Conservation (phyloP, 257 asterid species). For the Ajuga chamaepitys region DNA sequence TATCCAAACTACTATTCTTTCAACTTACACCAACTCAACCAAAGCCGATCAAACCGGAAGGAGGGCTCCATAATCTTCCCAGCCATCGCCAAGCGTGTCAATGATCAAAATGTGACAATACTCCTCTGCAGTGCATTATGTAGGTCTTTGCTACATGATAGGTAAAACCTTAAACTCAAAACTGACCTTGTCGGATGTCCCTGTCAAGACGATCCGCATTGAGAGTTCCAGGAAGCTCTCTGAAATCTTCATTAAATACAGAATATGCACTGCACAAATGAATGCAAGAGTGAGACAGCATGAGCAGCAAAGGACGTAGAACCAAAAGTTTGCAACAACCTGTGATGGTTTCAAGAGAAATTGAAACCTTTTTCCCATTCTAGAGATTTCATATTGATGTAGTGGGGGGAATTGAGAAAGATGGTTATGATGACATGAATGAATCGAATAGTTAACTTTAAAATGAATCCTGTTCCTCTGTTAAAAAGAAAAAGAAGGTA, state of each 20-base stretch:
- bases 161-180: slow-evolving; percentile 26
- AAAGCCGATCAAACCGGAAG: background rate
- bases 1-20: background rate
- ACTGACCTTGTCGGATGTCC: slow-evolving; percentile 78
- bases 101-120: background rate
- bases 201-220: slow-evolving; percentile 88
- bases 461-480: background rate
- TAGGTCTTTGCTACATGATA: no score
- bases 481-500: background rate
- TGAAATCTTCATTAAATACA: slow-evolving; percentile 78
- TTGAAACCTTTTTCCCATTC: background rate
- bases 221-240: slow-evolving; percentile 93
- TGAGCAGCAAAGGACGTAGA: background rate
- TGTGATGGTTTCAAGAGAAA: background rate
- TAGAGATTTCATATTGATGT: background rate
- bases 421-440: background rate
- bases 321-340: background rate
- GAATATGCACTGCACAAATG: slow-evolving; percentile 91
- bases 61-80: background rate
- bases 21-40: background rate
- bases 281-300: background rate
- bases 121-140: background rate
- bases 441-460: background rate
- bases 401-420: background rate
- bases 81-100: background rate